Evolutionary conservation across 2,329 filamentous ascomycete genomes (phyloP).

Genomic region (Sporothrix phasma): DNA sequence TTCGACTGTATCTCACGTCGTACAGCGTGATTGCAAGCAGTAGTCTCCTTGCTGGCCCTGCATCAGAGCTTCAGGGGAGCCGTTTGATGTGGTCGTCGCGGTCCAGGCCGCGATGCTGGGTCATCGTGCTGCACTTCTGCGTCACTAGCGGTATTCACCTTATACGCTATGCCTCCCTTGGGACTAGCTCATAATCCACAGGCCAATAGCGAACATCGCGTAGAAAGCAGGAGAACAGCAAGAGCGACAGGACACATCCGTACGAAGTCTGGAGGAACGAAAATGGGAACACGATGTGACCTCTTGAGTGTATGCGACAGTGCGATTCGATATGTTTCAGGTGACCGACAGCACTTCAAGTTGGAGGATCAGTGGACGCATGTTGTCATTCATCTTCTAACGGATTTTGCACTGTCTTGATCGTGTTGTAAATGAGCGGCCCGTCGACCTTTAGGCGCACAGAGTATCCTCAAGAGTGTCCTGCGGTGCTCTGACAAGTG

Average conservation of each 20-base stretch:
- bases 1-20: not conserved
- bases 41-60: not conserved
- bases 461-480: too few relatives aligned
- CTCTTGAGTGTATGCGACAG: too few relatives aligned
- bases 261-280: too few relatives aligned
- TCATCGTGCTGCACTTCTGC: constrained; percentile 1
- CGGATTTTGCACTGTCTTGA: too few relatives aligned
- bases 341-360: too few relatives aligned
- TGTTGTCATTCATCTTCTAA: too few relatives aligned
- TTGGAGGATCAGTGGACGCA: too few relatives aligned
- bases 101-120: constrained; percentile 8
- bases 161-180: not conserved
- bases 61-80: not conserved
- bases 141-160: not conserved
- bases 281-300: not conserved
- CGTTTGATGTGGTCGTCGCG: constrained; percentile 9
- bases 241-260: too few relatives aligned
- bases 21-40: not conserved
- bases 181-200: not conserved
- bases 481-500: too few relatives aligned
- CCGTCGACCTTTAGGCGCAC: too few relatives aligned
- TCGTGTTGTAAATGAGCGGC: too few relatives aligned
- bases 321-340: too few relatives aligned
- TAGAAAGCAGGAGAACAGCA: not conserved
- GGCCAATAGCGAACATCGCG: not conserved